These are phyloP conservation scores for Penicillium crustosum DNA, from an alignment of 2,329 filamentous ascomycete genomes.

Conservation along the genomic window DNA sequence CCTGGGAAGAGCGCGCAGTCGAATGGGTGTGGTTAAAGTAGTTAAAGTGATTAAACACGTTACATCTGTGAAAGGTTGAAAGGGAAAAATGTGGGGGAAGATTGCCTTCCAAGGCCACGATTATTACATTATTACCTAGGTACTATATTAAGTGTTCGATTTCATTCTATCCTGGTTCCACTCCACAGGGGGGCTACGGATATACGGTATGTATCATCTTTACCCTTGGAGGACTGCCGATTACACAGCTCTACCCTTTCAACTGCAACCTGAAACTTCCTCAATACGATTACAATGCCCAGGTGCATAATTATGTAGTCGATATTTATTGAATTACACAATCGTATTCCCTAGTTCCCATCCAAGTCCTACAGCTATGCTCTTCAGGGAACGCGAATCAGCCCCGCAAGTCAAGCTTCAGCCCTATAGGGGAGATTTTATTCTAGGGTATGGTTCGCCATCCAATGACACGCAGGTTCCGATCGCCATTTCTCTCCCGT, in stretches of 20 bases:
- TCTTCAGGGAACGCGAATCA: background rate
- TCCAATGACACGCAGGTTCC: background rate
- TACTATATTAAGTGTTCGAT: background rate
- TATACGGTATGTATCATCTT: background rate
- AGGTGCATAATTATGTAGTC: no score
- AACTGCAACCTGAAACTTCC: background rate
- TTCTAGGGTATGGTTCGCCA: background rate
- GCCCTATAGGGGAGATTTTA: constrained; percentile 31
- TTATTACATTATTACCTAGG: background rate
- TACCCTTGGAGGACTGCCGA: background rate
- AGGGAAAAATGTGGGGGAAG: background rate
- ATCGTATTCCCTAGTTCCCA: background rate
- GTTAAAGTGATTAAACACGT: background rate
- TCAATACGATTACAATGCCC: background rate
- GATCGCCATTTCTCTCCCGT: background rate
- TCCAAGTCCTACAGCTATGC: background rate
- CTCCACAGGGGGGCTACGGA: background rate
- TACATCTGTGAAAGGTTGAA: background rate
- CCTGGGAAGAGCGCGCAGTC: background rate
- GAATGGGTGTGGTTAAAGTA: background rate
- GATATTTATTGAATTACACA: background rate
- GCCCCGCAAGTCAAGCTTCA: constrained; percentile 30
- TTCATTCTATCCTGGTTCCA: background rate
- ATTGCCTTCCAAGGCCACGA: background rate
- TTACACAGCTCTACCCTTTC: background rate